Base-by-base conservation (phyloP, 139 green algal species). In the Micractinium sp. region DNA sequence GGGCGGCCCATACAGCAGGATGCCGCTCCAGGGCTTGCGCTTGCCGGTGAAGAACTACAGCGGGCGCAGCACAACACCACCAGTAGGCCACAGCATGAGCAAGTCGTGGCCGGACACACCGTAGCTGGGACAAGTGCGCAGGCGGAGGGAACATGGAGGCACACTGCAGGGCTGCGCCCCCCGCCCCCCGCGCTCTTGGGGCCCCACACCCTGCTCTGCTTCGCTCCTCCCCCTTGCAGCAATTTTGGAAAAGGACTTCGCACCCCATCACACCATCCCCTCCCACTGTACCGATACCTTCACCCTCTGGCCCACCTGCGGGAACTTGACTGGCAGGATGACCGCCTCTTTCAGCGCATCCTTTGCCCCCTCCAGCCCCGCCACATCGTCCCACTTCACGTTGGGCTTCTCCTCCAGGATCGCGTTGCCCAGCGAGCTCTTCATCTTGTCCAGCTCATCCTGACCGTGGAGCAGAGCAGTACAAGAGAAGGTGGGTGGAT, bases 311-410 rank as follows among this genome's bases (percentile, higher is more conserved):
- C 18, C 4, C 81, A 69, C 84, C 92, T 99, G 97, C n/a, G 98
- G 98, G 92, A 99, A 99, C 93, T 99, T 99, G 75, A 99, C 97
- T 9, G 98, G 98, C 87, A 99, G 94, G 87, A 99, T 99, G 35
- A 99, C 98, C n/a, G 98, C 98, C 91, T 99, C 98, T 87, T 99
- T 99, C 14, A 99, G 93, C 15, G 97, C 93, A 66, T 99, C 98
- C 91, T 99, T 99, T 16, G 98, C 98, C 77, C 91, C 94, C 85
- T 99, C 97, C 91, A 99, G 92, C 9, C 98, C 98, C 31, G 98
- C 98, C 71, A 99, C 97, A 91, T 99, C 98, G 63, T 98, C 96
- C 98, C 97, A 99, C 93, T 97, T 98, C 33, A 99, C 95, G 87
- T 99, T 98, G 33, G 97, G 97, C 90, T 97, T 97, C 90, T 99